Evolutionary conservation across 805 yeast genomes (phyloP).

Genomic region (Suhomyces tanzawaensis): DNA sequence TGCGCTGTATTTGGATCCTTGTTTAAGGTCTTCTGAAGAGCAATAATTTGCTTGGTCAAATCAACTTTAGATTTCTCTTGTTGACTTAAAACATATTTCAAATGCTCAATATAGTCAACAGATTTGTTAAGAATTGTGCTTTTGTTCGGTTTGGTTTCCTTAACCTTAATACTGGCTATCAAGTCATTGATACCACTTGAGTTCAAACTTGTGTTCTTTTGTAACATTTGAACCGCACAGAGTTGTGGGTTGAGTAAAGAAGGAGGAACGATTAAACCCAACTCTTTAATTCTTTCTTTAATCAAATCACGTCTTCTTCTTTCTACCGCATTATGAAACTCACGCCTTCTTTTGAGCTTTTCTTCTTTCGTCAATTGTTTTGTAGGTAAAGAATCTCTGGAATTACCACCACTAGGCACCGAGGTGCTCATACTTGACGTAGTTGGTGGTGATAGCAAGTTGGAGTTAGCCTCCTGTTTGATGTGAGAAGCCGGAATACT

Average conservation of each 20-base stretch:
- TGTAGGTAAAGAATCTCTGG: conserved; percentile 21
- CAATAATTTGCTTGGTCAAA: conserved; percentile 20
- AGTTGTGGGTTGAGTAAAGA: conserved; percentile 51
- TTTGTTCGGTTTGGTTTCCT: conserved; percentile 78
- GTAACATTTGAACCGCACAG: conserved; percentile 43
- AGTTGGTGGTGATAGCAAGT: conserved; percentile 26
- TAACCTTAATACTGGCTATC: conserved; percentile 42
- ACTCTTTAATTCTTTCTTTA: conserved; percentile 81
- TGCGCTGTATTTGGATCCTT: neutral
- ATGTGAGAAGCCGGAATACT: conserved; percentile 25
- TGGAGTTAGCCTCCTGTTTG: conserved; percentile 10
- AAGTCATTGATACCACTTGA: conserved; percentile 35
- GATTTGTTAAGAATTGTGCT: conserved; percentile 72
- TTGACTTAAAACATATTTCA: conserved; percentile 55
- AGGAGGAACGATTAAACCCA: conserved; percentile 81
- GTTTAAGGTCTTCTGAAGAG: conserved; percentile 1
- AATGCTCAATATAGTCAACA: conserved; percentile 73
- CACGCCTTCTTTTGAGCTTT: conserved; percentile 73
- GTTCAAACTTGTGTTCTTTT: conserved; percentile 27
- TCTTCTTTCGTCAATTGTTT: conserved; percentile 58
- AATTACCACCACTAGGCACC: conserved; percentile 19
- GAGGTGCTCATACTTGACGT: conserved; percentile 27
- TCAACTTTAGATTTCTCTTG: conserved; percentile 51
- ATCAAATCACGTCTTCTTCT: conserved; percentile 87
- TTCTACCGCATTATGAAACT: conserved; percentile 93